phyloP scores from a whole-genome alignment of 331 rosid species.

The Ulmus americana region DNA sequence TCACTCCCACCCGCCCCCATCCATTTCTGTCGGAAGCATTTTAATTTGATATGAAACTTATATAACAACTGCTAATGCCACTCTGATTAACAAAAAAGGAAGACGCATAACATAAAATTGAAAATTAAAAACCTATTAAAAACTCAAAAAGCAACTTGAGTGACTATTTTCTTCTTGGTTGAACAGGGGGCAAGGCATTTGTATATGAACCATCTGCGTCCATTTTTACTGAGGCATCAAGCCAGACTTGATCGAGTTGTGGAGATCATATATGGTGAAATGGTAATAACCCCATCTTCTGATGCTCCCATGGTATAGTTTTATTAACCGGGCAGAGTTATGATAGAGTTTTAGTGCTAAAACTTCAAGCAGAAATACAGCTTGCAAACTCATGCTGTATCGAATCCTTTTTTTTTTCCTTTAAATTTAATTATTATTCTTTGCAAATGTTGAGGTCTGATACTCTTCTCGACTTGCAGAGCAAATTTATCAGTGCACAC shows the following conservation, averaged over 20 bases:
- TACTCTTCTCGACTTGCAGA: constrained; percentile 26
- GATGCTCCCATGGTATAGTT: background rate
- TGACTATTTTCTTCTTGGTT: constrained; percentile 13
- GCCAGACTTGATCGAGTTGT: constrained; percentile 40
- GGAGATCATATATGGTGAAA: constrained; percentile 31
- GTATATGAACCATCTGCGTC: constrained; percentile 44
- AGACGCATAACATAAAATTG: background rate
- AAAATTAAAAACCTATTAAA: background rate
- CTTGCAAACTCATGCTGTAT: background rate
- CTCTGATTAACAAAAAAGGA: background rate
- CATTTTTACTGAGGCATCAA: constrained; percentile 47
- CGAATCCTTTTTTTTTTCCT: background rate
- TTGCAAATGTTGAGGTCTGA: background rate
- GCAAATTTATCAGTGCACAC: constrained; percentile 41
- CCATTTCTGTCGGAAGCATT: background rate
- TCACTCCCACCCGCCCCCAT: background rate
- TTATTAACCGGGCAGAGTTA: background rate
- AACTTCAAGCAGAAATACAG: too few species aligned
- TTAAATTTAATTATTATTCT: background rate
- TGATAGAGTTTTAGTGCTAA: too few species aligned
- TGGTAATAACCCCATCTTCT: constrained; percentile 30
- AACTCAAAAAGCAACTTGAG: background rate
- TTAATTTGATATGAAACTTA: background rate
- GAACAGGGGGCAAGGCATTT: constrained; percentile 44
- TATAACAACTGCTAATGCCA: background rate